Evolutionary conservation across 2,329 filamentous ascomycete genomes (phyloP).

Genomic region (Trichoderma arundinaceum): DNA sequence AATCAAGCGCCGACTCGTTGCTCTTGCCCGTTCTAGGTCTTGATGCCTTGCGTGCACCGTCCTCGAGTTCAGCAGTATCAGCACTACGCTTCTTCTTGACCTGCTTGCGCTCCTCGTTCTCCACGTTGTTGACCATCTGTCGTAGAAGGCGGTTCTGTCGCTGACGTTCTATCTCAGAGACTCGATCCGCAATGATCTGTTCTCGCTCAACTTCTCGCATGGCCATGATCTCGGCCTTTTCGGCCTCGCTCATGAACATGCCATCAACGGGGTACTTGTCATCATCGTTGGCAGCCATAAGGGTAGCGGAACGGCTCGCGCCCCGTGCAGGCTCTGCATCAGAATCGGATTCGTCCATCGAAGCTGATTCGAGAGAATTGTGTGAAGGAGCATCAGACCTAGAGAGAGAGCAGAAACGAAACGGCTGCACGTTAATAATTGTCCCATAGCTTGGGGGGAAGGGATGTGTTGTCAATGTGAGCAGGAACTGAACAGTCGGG

Average conservation of each 20-base stretch:
- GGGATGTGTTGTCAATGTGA: conserved; percentile 19
- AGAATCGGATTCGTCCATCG: conserved; percentile 89
- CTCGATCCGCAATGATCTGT: conserved; percentile 85
- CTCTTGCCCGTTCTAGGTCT: conserved; percentile 65
- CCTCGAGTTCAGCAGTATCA: conserved; percentile 77
- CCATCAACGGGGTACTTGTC: conserved; percentile 86
- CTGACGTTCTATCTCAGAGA: conserved; percentile 79
- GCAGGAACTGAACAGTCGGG: not conserved
- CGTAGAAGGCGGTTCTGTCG: conserved; percentile 83
- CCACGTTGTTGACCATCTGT: conserved; percentile 72
- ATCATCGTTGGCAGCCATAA: conserved; percentile 60
- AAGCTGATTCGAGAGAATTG: conserved; percentile 78
- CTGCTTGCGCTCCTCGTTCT: conserved; percentile 62
- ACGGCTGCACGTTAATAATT: conserved; percentile 29
- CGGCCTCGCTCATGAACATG: conserved; percentile 74
- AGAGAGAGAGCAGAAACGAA: not conserved
- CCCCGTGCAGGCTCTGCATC: conserved; percentile 55
- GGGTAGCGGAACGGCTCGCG: conserved; percentile 45
- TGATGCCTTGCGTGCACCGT: conserved; percentile 73
- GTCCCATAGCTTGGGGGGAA: not conserved
- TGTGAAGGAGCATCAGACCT: conserved; percentile 70
- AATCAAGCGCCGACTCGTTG: conserved; percentile 71
- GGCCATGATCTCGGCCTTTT: conserved; percentile 79
- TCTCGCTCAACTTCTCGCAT: conserved; percentile 93
- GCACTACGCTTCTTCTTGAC: conserved; percentile 76